Evolutionary conservation across 352 stramenopile genomes (phyloP).

Genomic region (Globisporangium cystogenes): DNA sequence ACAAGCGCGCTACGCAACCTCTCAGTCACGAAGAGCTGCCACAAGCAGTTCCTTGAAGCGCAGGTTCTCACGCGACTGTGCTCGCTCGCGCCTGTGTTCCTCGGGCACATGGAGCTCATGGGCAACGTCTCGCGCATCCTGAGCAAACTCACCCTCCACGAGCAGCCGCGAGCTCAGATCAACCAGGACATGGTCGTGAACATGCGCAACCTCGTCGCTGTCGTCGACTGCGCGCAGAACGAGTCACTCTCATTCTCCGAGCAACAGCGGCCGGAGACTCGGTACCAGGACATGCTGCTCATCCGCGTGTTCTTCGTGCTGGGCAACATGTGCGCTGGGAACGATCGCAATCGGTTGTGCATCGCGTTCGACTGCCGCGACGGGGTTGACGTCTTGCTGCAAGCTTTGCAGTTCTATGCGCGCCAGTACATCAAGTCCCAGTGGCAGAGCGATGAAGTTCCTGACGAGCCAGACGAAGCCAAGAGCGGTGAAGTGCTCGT

Average conservation of each 20-base stretch:
- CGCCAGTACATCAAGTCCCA: slow-evolving; percentile 21
- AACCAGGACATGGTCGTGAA: slow-evolving; percentile 34
- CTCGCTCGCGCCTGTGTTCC: slow-evolving; percentile 30
- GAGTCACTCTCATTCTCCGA: slow-evolving; percentile 25
- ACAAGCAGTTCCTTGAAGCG: slow-evolving; percentile 70
- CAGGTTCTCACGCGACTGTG: slow-evolving; percentile 45
- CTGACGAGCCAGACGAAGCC: slow-evolving; percentile 7
- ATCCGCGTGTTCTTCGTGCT: slow-evolving; percentile 79
- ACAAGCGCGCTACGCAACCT: slow-evolving; percentile 67
- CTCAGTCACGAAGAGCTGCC: slow-evolving; percentile 42
- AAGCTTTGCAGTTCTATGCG: slow-evolving; percentile 38
- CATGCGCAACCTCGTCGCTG: slow-evolving; percentile 35
- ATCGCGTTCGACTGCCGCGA: slow-evolving; percentile 25
- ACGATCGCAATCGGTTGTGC: slow-evolving; percentile 64
- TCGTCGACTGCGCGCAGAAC: slow-evolving; percentile 39
- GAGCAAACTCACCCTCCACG: slow-evolving; percentile 79
- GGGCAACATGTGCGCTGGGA: slow-evolving; percentile 83
- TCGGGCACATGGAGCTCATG: slow-evolving; percentile 62
- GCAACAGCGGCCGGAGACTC: slow-evolving; percentile 28
- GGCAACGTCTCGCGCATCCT: slow-evolving; percentile 75
- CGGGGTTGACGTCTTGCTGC: slow-evolving; percentile 31
- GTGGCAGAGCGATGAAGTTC: not conserved
- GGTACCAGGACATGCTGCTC: slow-evolving; percentile 50
- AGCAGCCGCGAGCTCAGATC: slow-evolving; percentile 59
- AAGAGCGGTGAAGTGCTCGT: slow-evolving; percentile 64